Percentiles rank a stretch among this genome's conserved stretches.
phyloP scores from a whole-genome alignment of 2,329 filamentous ascomycete species.

The Fusarium graminum region DNA sequence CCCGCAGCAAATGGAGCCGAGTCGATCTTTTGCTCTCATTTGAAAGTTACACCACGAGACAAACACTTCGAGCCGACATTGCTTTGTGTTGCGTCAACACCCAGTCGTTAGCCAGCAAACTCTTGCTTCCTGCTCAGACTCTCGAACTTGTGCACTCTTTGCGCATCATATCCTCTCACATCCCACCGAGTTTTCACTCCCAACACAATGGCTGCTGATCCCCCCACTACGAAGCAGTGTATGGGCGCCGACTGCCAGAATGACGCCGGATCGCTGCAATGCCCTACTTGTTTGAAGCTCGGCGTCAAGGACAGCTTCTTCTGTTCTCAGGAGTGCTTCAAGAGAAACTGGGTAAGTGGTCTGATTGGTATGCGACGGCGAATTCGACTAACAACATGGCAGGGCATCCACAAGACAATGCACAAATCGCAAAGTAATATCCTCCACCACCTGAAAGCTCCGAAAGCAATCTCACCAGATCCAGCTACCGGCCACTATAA shows the following conservation, averaged over 20 bases:
- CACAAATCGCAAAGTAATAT: conserved; percentile 81
- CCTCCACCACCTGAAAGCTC: conserved; percentile 79
- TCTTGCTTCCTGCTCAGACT: background rate
- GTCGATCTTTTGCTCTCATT: conserved; percentile 41
- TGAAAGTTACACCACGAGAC: conserved; percentile 44
- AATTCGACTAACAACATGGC: conserved; percentile 28
- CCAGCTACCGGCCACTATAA: conserved; percentile 92
- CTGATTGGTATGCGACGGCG: conserved; percentile 30
- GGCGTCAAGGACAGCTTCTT: conserved; percentile 92
- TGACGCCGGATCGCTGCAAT: conserved; percentile 87
- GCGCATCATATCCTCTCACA: background rate
- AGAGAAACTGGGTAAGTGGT: conserved; percentile 90
- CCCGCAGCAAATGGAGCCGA: conserved; percentile 23
- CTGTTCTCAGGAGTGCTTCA: conserved; percentile 99
- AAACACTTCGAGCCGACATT: conserved; percentile 17
- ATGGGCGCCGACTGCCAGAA: conserved; percentile 87
- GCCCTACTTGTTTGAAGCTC: conserved; percentile 93
- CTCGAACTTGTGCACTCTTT: conserved; percentile 1
- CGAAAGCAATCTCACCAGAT: conserved; percentile 89
- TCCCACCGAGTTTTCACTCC: conserved; percentile 1
- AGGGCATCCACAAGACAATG: conserved; percentile 82
- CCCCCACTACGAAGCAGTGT: conserved; percentile 76
- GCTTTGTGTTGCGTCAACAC: conserved; percentile 14
- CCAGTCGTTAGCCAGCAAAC: conserved; percentile 2
- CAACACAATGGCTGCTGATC: conserved; percentile 62